These are phyloP conservation scores for Physcomitrium patens DNA, from an alignment of 225 moss, liverwort and hornwort genomes.

Conservation along the genomic window DNA sequence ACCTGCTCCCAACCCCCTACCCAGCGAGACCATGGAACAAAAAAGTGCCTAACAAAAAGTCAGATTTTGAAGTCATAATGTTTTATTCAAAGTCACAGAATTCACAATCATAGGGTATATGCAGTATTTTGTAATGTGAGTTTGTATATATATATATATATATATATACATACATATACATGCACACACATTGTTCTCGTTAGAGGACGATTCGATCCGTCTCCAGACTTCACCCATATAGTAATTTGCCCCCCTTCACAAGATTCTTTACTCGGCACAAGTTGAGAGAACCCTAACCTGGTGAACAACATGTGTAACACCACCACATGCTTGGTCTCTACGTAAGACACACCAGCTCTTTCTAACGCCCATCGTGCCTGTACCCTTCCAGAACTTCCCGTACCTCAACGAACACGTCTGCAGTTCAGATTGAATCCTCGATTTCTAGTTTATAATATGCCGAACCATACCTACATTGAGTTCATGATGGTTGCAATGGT, in stretches of 20 bases:
- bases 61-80: no score
- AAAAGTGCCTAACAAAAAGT: background rate
- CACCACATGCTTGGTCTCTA: constrained; percentile 87
- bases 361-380: constrained; percentile 98
- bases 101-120: background rate
- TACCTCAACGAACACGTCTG: constrained; percentile 38
- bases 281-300: constrained; percentile 48
- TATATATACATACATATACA: no score
- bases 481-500: background rate
- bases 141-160: no score
- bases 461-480: background rate
- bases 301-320: constrained; percentile 88
- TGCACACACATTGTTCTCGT: no score
- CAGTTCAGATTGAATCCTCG: constrained; percentile 15
- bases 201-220: no score
- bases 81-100: background rate
- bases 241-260: background rate
- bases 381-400: constrained; percentile 33
- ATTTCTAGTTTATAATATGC: background rate
- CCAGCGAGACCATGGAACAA: background rate
- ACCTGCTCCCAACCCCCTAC: constrained; percentile 82
- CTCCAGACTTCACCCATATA: no score
- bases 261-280: background rate
- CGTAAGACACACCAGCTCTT: constrained; percentile 67
- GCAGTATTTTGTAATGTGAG: background rate